Evolutionary conservation across 345 rosid genomes (phyloP).

Genomic region (Gossypium herbaceum): DNA sequence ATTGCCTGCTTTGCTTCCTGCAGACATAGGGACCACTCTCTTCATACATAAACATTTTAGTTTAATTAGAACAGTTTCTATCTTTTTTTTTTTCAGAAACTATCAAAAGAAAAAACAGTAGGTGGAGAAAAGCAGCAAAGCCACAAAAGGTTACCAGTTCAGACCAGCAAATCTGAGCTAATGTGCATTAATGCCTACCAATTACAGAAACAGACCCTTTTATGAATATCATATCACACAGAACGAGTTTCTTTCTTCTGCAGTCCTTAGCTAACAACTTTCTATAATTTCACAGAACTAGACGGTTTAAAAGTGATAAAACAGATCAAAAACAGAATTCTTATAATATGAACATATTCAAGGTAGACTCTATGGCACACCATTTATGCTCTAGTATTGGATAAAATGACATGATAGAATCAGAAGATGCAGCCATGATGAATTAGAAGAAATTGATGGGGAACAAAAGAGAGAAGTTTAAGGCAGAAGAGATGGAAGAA

Average conservation of each 20-base stretch:
- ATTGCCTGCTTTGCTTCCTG: conserved; percentile 98
- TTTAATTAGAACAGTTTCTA: not conserved
- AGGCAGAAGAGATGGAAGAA: not conserved
- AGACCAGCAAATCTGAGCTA: not conserved
- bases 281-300: not conserved
- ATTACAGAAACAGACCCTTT: not conserved
- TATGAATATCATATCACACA: not conserved
- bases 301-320: not conserved
- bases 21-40: conserved; percentile 20
- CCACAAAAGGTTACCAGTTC: not conserved
- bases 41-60: conserved; percentile 8
- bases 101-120: conserved; percentile 8
- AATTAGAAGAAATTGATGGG: not conserved
- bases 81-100: not conserved
- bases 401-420: not conserved
- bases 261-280: not conserved
- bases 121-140: not conserved
- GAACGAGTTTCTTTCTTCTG: not conserved
- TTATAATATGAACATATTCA: not conserved
- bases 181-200: not conserved
- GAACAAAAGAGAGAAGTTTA: not conserved
- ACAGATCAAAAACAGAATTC: not conserved
- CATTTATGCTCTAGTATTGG: not conserved
- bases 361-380: not conserved
- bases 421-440: not conserved